phyloP scores from a whole-genome alignment of 805 yeast species.

The Priceomyces castillae region DNA sequence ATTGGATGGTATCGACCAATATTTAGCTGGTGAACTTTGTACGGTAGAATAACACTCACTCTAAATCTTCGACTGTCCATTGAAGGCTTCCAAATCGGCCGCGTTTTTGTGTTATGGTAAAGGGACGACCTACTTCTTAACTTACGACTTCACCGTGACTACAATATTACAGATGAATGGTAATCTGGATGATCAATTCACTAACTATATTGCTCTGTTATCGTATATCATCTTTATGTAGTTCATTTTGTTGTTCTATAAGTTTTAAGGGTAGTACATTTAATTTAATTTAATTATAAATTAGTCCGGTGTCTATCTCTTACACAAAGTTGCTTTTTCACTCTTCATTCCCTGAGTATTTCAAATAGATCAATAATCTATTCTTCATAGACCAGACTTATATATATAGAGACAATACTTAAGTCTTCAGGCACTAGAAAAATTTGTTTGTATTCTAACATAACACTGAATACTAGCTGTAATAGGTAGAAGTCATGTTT shows the following conservation, averaged over 20 bases:
- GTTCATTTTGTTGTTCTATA: no score
- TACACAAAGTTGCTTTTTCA: constrained; percentile 1
- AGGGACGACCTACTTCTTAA: background rate
- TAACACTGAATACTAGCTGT: no score
- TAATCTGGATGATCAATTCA: no score
- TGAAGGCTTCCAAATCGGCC: background rate
- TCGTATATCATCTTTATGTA: no score
- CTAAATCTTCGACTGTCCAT: constrained; percentile 3
- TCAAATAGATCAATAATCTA: background rate
- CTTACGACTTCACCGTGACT: no score
- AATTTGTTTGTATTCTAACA: no score
- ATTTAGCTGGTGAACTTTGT: constrained; percentile 1
- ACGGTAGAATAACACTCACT: constrained; percentile 2
- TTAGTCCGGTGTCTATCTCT: background rate
- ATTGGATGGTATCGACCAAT: background rate
- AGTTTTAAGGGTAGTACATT: no score
- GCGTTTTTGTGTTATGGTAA: background rate
- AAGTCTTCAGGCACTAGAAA: no score
- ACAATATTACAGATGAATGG: no score
- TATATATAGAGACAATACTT: background rate
- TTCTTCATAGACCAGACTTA: background rate
- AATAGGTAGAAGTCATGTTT: constrained; percentile 5
- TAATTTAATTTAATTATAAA: no score
- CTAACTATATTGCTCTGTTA: no score
- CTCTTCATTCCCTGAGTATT: background rate